Evolutionary conservation across 306 rosid species (phyloP).

Genomic region (Lablab purpureus): DNA sequence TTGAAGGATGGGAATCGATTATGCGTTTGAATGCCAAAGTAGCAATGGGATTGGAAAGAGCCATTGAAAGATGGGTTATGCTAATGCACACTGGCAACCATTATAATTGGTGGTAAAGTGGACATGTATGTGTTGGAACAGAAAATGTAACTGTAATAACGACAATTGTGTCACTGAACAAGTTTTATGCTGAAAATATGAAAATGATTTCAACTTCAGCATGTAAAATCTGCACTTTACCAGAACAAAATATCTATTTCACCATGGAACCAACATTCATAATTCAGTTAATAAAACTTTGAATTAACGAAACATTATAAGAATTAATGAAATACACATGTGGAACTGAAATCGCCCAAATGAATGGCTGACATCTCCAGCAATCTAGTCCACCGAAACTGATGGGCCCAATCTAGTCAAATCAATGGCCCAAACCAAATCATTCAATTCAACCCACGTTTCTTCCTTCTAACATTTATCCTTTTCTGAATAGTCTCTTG

Average conservation of each 20-base stretch:
- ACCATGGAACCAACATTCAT: neutral
- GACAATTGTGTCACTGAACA: neutral
- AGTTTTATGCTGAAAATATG: neutral
- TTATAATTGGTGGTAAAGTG: slow-evolving; percentile 1
- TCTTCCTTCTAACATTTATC: no score
- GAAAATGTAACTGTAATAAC: neutral
- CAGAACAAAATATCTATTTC: neutral
- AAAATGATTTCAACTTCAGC: neutral
- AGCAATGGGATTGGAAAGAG: slow-evolving; percentile 28
- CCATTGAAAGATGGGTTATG: slow-evolving; percentile 40
- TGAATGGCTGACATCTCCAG: neutral
- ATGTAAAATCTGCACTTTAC: neutral
- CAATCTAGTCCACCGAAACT: neutral
- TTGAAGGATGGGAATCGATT: slow-evolving; percentile 29
- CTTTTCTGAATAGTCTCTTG: no score
- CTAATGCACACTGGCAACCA: slow-evolving; percentile 6
- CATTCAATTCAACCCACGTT: no score
- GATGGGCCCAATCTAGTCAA: neutral
- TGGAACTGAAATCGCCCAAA: neutral
- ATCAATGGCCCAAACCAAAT: no score
- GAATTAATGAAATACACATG: neutral
- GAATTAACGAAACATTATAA: neutral
- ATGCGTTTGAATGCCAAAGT: slow-evolving; percentile 34
- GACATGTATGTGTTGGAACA: neutral
- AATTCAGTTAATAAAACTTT: neutral